Percentiles rank a stretch among this genome's conserved stretches.
phyloP scores from a whole-genome alignment of 2,329 filamentous ascomycete species.

The Claviceps purpurea region DNA sequence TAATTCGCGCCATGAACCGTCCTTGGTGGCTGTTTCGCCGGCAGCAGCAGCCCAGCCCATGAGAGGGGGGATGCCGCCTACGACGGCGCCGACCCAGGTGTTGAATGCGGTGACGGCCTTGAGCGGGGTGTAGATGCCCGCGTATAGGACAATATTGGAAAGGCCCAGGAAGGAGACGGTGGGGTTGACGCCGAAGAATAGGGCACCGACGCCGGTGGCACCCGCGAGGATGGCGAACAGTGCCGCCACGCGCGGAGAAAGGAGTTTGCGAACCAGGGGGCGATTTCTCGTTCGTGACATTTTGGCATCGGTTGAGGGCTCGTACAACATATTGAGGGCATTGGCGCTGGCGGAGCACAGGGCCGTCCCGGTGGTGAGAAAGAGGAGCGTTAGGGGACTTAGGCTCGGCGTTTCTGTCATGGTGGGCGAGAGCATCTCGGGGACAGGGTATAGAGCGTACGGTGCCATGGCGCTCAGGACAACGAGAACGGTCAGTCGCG shows the following conservation, averaged over 20 bases:
- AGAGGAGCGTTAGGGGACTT: conserved; percentile 80
- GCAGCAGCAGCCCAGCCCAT: conserved; percentile 98
- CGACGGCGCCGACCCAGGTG: conserved; percentile 87
- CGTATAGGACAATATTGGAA: conserved; percentile 79
- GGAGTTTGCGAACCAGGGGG: conserved; percentile 70
- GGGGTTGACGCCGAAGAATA: conserved; percentile 87
- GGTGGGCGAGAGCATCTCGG: conserved; percentile 63
- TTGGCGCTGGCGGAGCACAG: conserved; percentile 87
- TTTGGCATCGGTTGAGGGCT: conserved; percentile 75
- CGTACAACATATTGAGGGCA: conserved; percentile 93
- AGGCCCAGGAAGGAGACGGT: conserved; percentile 79
- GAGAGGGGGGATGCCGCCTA: conserved; percentile 84
- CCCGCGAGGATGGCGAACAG: conserved; percentile 69
- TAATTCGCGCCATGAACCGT: conserved; percentile 65
- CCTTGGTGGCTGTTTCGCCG: conserved; percentile 66
- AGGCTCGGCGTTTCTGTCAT: conserved; percentile 60
- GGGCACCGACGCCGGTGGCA: conserved; percentile 50
- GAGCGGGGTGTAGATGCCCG: conserved; percentile 81
- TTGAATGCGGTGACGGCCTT: conserved; percentile 80
- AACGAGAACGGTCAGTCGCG: conserved; percentile 80
- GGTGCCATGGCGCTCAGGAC: conserved; percentile 81
- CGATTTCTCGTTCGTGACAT: conserved; percentile 91
- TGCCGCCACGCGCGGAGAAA: conserved; percentile 57
- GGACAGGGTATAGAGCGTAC: conserved; percentile 87
- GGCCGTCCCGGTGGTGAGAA: conserved; percentile 80